Base-by-base conservation (phyloP, 2,329 filamentous ascomycete genomes). In the Penicillium occitanis region DNA sequence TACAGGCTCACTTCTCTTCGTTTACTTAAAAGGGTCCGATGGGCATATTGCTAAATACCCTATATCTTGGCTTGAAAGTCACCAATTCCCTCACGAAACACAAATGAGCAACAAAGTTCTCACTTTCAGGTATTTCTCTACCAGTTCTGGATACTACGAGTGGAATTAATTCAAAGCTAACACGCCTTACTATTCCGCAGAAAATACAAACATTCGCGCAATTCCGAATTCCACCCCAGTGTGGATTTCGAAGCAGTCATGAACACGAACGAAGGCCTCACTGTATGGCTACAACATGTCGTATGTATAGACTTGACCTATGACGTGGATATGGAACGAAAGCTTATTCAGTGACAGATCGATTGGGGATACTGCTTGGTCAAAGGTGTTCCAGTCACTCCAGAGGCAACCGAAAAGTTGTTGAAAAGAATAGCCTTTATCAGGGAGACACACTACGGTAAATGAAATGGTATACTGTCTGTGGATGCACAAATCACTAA, bases 381-480 rank as follows among this genome's bases (percentile, higher is more conserved):
- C 17, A 84, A 88, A 58, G 82, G 84, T 51, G 90, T 90, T 14
- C 92, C 92, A 13, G 81, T 87, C 1, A 84, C 84, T 5, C 90
- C 92, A 0, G 83, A 89, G 69, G 85, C 88, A 5, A 97, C 93
- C 0, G 79, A 94, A 77, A 76, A 81, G n/a, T 83, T 97, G 0
- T 82, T 98, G 2, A 86, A 91, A 73, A 87, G 88, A 64, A 96
- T 99, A 69, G 87, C 92, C 0, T 94, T 94, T 69, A 93, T 98
- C 72, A 87, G 93, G 19, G 84, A 90, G 68, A 99, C 95, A 0
- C 95, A 98, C 76, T 99, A 98, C 77, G 94, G 92, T 81, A 87
- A 80, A n/a, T 19, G 6, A 6, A 28, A 28, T 8, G 17, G 11
- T 30, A 10, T 3, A 10, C 37, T 60, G 22, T 8, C 1, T 2